Base-by-base conservation (phyloP, 768 basidiomycete species). In the Phaffia tasmanica region DNA sequence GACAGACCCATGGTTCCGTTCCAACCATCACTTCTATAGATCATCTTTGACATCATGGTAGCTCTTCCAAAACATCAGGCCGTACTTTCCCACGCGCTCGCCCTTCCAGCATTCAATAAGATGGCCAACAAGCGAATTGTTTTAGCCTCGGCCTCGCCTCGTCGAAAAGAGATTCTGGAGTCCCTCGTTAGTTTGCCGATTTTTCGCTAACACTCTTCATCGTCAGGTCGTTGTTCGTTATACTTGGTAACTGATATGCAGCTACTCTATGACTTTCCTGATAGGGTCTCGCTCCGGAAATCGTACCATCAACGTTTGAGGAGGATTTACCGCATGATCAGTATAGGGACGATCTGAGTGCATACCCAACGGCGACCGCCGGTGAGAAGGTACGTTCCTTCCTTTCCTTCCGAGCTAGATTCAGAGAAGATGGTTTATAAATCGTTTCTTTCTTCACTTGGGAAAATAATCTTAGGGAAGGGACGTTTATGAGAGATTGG, bases 401-500 rank as follows among this genome's bases (percentile, higher is more conserved):
- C 59, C 18, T 25, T 29, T 19, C 25, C 46, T 11, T 7, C 16
- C 21, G 23, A 27, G 35, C 51, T 30, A 42, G 25, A 11, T 64
- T 21, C 19, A 21, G 16, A n/a, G n/a, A 21, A 21, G 25, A 14
- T 30, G 56, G 27, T 35, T 35, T 16, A 27, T 23, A n/a, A 9
- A 15, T n/a, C 57, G 16, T 25, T n/a, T 27, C 46, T 62, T 25
- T 46, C 54, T 1, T 32, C 21, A 11, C 16, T 2, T 62, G 35
- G 1, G 8, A 32, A 58, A 42, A 50, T 25, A 15, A 11, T 9
- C 21, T 30, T 66, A 80, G 79, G 93, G 84, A 32, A 84, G 86
- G 50, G 88, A 92, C 75, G 93, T 90, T 25, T 92, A 92, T 73
- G 83, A 86, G 75, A 79, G 84, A n/a, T 79, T 91, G n/a, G 84